These are phyloP conservation scores for Croton setiger DNA, from an alignment of 441 rosid species.

Conservation along the genomic window DNA sequence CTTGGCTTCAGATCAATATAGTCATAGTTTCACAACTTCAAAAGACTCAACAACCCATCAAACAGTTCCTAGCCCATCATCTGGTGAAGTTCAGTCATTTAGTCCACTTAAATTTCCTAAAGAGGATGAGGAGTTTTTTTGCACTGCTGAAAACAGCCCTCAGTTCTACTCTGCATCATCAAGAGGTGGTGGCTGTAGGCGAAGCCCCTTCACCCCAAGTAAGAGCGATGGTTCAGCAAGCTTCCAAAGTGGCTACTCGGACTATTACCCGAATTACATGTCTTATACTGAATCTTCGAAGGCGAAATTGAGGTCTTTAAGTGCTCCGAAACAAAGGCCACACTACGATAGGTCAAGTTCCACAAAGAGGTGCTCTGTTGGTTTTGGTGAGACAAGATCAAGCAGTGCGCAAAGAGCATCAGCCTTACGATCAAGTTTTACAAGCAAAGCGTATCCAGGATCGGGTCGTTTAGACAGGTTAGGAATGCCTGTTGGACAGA, in stretches of 20 bases:
- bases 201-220: slow-evolving; percentile 63
- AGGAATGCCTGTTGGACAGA: slow-evolving; percentile 71
- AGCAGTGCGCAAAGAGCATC: slow-evolving; percentile 39
- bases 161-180: slow-evolving; percentile 67
- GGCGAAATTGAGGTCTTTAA: slow-evolving; percentile 73
- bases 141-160: slow-evolving; percentile 77
- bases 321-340: slow-evolving; percentile 84
- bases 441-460: slow-evolving; percentile 88
- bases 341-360: slow-evolving; percentile 67
- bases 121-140: slow-evolving; percentile 45
- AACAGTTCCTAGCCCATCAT: slow-evolving; percentile 47
- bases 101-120: slow-evolving; percentile 40
- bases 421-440: slow-evolving; percentile 50
- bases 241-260: slow-evolving; percentile 46
- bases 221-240: slow-evolving; percentile 59
- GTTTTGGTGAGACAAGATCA: slow-evolving; percentile 46
- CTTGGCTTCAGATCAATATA: slow-evolving; percentile 34
- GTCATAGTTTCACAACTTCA: slow-evolving; percentile 41
- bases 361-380: slow-evolving; percentile 45
- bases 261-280: slow-evolving; percentile 90
- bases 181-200: slow-evolving; percentile 42
- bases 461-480: slow-evolving; percentile 86
- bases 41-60: slow-evolving; percentile 49
- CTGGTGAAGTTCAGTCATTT: slow-evolving; percentile 50
- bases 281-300: slow-evolving; percentile 76